phyloP scores from a whole-genome alignment of 2,329 filamentous ascomycete genomes.

The Bipolaris gigantea region DNA sequence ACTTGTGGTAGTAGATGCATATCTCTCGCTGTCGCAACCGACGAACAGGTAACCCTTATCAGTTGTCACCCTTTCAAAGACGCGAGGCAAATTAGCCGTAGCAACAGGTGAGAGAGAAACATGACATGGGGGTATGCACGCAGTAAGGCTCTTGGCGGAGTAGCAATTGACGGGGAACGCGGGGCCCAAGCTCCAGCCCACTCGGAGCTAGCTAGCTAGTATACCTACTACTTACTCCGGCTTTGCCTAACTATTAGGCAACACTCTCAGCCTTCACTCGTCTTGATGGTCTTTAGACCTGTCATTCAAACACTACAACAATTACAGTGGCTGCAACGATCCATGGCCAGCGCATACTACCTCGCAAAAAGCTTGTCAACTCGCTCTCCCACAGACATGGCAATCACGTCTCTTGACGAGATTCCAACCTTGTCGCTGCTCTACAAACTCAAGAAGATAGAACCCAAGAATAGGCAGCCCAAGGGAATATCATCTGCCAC shows the following conservation, averaged over 20 bases:
- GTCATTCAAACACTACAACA: neutral
- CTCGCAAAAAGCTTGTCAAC: constrained; percentile 22
- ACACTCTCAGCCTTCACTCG: neutral
- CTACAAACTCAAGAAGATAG: constrained; percentile 62
- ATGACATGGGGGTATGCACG: too few relatives aligned
- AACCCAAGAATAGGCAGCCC: constrained; percentile 20
- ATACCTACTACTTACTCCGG: too few relatives aligned
- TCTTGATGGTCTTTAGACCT: neutral
- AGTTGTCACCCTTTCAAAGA: too few relatives aligned
- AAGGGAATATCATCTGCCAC: constrained; percentile 22
- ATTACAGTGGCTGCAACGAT: neutral
- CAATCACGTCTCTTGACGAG: constrained; percentile 49
- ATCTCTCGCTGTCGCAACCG: too few relatives aligned
- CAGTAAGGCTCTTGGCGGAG: too few relatives aligned
- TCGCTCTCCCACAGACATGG: constrained; percentile 5
- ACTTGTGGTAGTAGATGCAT: too few relatives aligned
- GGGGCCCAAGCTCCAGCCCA: constrained; percentile 10
- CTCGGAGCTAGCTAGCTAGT: neutral
- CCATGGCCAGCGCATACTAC: constrained; percentile 30
- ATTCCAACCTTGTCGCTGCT: constrained; percentile 67
- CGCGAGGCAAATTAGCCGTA: too few relatives aligned
- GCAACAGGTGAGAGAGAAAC: too few relatives aligned
- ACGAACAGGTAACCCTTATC: too few relatives aligned
- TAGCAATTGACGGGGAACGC: neutral
- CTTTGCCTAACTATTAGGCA: neutral